A percentile compares a stretch with the other conserved stretches of the same genome.
Evolutionary conservation across 306 rosid species (phyloP).

Genomic region (Trifolium fragiferum): DNA sequence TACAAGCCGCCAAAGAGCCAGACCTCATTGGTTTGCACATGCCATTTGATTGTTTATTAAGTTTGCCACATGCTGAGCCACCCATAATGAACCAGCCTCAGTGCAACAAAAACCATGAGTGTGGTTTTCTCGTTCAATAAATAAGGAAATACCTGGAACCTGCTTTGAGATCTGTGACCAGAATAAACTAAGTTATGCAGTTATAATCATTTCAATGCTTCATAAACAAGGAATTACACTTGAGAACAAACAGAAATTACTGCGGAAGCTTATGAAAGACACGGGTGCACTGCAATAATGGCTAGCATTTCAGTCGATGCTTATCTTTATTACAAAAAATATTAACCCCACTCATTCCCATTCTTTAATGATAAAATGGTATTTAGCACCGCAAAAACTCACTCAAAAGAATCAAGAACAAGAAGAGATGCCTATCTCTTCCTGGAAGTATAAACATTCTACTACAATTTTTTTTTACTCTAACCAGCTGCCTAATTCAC

Average conservation of each 20-base stretch:
- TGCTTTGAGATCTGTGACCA: slow-evolving; percentile 71
- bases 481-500: slow-evolving; percentile 15
- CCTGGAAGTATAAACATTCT: background rate
- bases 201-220: slow-evolving; percentile 36
- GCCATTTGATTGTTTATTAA: slow-evolving; percentile 61
- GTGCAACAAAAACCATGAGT: slow-evolving; percentile 79
- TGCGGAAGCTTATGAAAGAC: slow-evolving; percentile 18
- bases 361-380: slow-evolving; percentile 14
- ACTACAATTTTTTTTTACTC: background rate
- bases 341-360: background rate
- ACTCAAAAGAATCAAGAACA: slow-evolving; percentile 18
- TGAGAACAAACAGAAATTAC: slow-evolving; percentile 11
- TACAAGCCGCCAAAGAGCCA: slow-evolving; percentile 40
- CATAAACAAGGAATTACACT: slow-evolving; percentile 1
- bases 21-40: slow-evolving; percentile 43
- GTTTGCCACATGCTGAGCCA: slow-evolving; percentile 76
- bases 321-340: background rate
- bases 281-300: background rate
- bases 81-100: slow-evolving; percentile 83
- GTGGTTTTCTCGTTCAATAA: slow-evolving; percentile 75
- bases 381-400: background rate
- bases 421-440: background rate
- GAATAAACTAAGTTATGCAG: slow-evolving; percentile 16
- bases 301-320: slow-evolving; percentile 20
- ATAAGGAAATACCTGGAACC: slow-evolving; percentile 63